Conservation (phyloP, 2,329 filamentous ascomycete species). For the Aspergillus caelatus region DNA sequence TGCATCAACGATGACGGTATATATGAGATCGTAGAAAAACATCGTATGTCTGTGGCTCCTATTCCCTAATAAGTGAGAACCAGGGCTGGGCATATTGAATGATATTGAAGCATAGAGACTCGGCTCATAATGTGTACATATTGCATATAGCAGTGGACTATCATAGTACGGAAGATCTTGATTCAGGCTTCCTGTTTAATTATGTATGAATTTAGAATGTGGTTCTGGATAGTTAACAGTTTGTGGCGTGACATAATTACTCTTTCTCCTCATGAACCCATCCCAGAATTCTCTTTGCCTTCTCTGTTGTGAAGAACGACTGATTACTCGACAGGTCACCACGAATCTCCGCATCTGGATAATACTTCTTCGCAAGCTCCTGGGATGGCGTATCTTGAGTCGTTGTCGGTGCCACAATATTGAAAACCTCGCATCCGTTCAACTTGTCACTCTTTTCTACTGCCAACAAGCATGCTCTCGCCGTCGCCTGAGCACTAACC, state of each 20-base stretch:
- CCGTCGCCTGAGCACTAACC: slow-evolving; percentile 39
- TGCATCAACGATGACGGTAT: too few relatives aligned
- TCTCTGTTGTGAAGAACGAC: slow-evolving; percentile 24
- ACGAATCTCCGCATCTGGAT: slow-evolving; percentile 28
- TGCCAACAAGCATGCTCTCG: slow-evolving; percentile 38
- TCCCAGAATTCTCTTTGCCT: slow-evolving; percentile 22
- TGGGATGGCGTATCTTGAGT: slow-evolving; percentile 26
- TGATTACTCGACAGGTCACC: slow-evolving; percentile 26
- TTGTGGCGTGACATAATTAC: slow-evolving; percentile 14
- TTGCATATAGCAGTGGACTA: too few relatives aligned
- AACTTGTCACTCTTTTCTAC: slow-evolving; percentile 36
- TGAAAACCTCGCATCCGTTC: slow-evolving; percentile 39
- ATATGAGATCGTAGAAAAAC: too few relatives aligned
- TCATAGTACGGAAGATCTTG: background rate
- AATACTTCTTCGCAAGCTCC: slow-evolving; percentile 29
- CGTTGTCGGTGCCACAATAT: slow-evolving; percentile 37
- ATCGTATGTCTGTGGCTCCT: too few relatives aligned
- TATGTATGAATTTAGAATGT: background rate
- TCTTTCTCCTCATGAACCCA: slow-evolving; percentile 35
- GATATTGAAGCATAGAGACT: too few relatives aligned
- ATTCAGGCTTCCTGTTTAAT: background rate
- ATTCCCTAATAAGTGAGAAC: too few relatives aligned
- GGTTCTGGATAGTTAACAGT: background rate
- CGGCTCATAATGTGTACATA: too few relatives aligned
- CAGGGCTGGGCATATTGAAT: too few relatives aligned